phyloP scores from a whole-genome alignment of 2,329 filamentous ascomycete genomes.

The Neofusicoccum cordaticola region DNA sequence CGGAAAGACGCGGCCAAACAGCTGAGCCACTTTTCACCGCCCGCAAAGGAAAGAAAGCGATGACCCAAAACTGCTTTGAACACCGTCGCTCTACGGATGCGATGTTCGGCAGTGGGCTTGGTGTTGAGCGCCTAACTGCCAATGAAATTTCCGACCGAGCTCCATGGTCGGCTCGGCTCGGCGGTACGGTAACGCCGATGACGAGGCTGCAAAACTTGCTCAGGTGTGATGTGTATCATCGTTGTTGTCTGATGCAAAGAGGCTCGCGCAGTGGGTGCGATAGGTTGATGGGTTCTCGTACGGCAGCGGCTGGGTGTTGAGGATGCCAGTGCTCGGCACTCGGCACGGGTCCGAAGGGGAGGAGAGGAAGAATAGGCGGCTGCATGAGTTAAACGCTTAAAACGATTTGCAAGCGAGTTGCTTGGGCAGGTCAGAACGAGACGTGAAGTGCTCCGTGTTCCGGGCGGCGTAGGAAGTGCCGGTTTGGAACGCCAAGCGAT shows the following conservation, averaged over 20 bases:
- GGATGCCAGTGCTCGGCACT: background rate
- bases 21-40: background rate
- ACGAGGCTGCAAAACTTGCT: background rate
- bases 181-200: background rate
- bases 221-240: background rate
- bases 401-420: conserved; percentile 1
- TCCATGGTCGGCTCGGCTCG: background rate
- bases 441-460: conserved; percentile 13
- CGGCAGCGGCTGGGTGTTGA: conserved; percentile 4
- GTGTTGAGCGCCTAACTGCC: background rate
- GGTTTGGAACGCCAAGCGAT: conserved; percentile 1
- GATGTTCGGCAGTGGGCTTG: background rate
- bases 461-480: conserved; percentile 2
- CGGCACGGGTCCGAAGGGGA: background rate
- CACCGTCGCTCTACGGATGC: background rate
- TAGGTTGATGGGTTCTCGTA: background rate
- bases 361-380: background rate
- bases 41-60: background rate
- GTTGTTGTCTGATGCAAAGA: background rate
- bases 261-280: background rate
- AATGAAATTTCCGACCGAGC: background rate
- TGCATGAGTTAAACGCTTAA: background rate
- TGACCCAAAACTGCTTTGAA: too few relatives aligned
- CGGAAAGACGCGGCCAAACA: background rate
- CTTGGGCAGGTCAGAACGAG: background rate